These are phyloP conservation scores for Lentithecium fluviatile DNA, from an alignment of 495 filamentous ascomycete species.

Conservation along the genomic window DNA sequence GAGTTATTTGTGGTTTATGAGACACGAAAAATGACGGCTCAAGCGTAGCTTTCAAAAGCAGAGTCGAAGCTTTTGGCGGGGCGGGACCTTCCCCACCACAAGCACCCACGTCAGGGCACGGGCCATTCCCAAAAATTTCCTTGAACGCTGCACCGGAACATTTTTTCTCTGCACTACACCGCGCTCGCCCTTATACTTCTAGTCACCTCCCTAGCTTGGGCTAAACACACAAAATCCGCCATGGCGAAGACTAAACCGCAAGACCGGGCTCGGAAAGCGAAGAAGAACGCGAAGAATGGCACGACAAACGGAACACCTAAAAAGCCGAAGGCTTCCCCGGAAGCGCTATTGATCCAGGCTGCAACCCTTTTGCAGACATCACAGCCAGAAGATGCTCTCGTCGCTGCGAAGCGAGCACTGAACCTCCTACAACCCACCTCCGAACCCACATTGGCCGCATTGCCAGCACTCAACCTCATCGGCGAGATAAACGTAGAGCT, in stretches of 20 bases:
- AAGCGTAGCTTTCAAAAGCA: background rate
- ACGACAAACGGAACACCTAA: constrained; percentile 23
- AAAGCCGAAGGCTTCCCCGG: constrained; percentile 32
- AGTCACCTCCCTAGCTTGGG: background rate
- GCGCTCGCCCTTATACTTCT: background rate
- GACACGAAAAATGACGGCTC: background rate
- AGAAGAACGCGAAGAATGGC: constrained; percentile 26
- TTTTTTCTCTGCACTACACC: constrained; percentile 3
- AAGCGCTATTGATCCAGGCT: constrained; percentile 63
- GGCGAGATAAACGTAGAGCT: constrained; percentile 84
- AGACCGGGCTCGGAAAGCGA: constrained; percentile 28
- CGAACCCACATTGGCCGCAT: constrained; percentile 47
- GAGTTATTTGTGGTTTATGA: background rate
- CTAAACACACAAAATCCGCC: background rate
- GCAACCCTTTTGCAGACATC: constrained; percentile 67
- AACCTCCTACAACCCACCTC: constrained; percentile 47
- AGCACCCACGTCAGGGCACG: constrained; percentile 5
- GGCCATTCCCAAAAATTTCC: too few species aligned
- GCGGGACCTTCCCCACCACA: constrained; percentile 19
- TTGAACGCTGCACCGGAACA: too few species aligned
- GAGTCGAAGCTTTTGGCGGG: constrained; percentile 17
- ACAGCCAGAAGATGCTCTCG: constrained; percentile 67
- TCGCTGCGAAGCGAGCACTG: constrained; percentile 62
- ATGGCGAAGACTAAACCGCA: constrained; percentile 44
- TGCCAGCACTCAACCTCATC: constrained; percentile 71